A percentile compares a stretch with the other conserved stretches of the same genome.
Evolutionary conservation across 768 basidiomycete species (phyloP).

Genomic region (Lactarius trivialis): DNA sequence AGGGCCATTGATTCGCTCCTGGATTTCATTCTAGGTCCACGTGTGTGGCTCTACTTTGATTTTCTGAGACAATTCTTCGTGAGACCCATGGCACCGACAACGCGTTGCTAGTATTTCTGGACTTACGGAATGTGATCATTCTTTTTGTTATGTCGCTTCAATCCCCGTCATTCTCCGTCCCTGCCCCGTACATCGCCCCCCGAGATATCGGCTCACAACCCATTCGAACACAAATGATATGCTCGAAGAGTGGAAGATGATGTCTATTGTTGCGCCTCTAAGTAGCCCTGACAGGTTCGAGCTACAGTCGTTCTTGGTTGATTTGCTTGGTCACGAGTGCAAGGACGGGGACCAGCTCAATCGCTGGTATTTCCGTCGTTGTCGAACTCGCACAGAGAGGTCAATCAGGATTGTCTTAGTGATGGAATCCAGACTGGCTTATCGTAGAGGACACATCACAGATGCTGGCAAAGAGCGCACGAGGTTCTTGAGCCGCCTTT

Average conservation of each 20-base stretch:
- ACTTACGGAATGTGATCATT: neutral
- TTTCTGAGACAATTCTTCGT: neutral
- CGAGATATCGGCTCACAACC: neutral
- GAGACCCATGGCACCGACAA: neutral
- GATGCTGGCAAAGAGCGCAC: neutral
- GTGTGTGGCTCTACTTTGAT: neutral
- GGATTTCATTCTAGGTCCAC: neutral
- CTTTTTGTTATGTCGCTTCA: neutral
- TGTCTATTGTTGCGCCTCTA: neutral
- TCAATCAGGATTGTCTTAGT: neutral
- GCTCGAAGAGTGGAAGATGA: neutral
- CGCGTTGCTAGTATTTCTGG: neutral
- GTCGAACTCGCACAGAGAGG: neutral
- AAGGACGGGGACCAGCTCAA: neutral
- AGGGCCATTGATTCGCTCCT: neutral
- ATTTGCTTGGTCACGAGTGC: neutral
- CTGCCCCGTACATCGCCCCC: neutral
- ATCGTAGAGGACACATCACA: neutral
- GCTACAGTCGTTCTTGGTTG: neutral
- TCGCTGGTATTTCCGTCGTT: neutral
- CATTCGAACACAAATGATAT: neutral
- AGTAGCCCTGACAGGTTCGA: neutral
- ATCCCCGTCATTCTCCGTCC: neutral
- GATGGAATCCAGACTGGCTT: neutral
- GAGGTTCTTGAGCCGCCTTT: neutral